Base-by-base conservation (phyloP, 805 yeast species). In the Pichia thaimueangensis region DNA sequence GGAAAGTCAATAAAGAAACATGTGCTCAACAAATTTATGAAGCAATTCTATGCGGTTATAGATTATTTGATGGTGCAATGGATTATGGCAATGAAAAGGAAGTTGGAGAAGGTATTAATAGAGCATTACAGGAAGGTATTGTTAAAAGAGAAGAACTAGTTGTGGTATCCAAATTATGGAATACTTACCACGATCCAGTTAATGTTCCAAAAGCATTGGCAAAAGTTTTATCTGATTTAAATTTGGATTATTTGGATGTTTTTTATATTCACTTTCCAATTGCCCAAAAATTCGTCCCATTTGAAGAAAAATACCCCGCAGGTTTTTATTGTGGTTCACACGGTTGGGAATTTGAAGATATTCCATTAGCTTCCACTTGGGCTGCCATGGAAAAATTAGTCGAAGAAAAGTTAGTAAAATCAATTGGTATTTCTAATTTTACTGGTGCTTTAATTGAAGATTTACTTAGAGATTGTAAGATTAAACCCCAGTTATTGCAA, bases 241-340 rank as follows among this genome's bases (percentile, higher is more conserved):
- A 75, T 12, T 68, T 86, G 52, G 95, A 84, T 37, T 87, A 87
- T 69, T 51, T 87, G 47, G 96, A 87, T 64, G 65, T 87, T 53
- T 86, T 78, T 68, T 82, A 84, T 65, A 85, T 87, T 59, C 96
- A 87, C 62, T 87, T 87, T 79, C 96, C 96, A 56, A 73, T 87
- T 62, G 85, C 96, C 17, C 82, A 80, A 66, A 81, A 81, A 58
- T 86, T 71, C 59, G 89, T 87, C 29, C 91, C 89, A 42, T 70
- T 85, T 48, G 87, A 80, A 47, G 84, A 74, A 49, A 75, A 74
- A 48, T 87, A 86, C 64, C 95, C 95, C 35, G 85, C 95, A 28
- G 80, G 78, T 3, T 73, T 80, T 61, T 80, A 80, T 68, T 73
- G 78, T 53, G 83, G 82, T 42, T 69, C 67, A 41, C 59, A 68